These are phyloP conservation scores for Pythium grandisporangium DNA, from an alignment of 352 stramenopile species.

Conservation along the genomic window DNA sequence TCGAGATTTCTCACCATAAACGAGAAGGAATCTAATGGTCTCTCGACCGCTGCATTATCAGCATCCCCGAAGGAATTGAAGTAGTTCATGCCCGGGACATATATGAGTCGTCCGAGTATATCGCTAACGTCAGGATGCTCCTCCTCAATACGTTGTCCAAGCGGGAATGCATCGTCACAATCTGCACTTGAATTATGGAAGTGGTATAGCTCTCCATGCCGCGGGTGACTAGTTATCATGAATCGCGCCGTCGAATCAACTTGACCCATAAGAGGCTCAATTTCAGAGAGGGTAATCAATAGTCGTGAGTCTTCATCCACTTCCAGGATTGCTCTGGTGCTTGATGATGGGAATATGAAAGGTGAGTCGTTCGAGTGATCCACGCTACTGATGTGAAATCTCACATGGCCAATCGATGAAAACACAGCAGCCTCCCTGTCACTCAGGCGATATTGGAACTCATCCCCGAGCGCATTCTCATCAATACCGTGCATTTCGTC, in stretches of 20 bases:
- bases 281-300: constrained; percentile 17
- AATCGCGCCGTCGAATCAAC: constrained; percentile 21
- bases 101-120: constrained; percentile 22
- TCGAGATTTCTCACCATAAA: constrained; percentile 35
- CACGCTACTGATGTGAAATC: too few relatives aligned
- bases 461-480: constrained; percentile 18
- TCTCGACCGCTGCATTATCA: not conserved
- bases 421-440: constrained; percentile 19
- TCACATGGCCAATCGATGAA: constrained; percentile 16
- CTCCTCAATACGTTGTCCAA: constrained; percentile 12
- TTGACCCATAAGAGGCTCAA: constrained; percentile 32
- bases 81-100: constrained; percentile 38
- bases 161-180: not conserved
- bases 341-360: too few relatives aligned
- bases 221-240: constrained; percentile 23
- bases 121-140: constrained; percentile 13
- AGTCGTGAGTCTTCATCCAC: constrained; percentile 47
- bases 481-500: constrained; percentile 6
- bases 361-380: too few relatives aligned
- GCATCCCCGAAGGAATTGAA: constrained; percentile 20
- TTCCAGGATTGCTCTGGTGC: constrained; percentile 9
- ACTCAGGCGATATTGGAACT: constrained; percentile 40
- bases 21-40: not conserved
- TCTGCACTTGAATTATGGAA: constrained; percentile 9
- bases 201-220: constrained; percentile 41